Base-by-base conservation (phyloP, 805 yeast genomes). In the Wickerhamiella kurtzmanii region DNA sequence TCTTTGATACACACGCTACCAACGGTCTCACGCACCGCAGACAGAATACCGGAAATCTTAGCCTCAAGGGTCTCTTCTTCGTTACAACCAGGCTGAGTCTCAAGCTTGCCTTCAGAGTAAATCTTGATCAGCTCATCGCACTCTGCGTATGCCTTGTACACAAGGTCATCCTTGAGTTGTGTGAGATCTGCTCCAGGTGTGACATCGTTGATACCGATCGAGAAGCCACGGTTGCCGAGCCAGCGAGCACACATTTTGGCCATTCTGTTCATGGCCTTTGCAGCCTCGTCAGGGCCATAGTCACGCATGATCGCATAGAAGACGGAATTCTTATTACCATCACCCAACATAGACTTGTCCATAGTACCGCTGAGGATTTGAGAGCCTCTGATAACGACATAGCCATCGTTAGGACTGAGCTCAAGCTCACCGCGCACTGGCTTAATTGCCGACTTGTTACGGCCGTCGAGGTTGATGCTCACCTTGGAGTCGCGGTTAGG, bases 61-160 rank as follows among this genome's bases (percentile, higher is more conserved):
- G 97, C 95, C 67, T 92, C 99, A 58, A 94, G 72, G 1, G 99
- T 92, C 63, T 94, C 96, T 58, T 92, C 99, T 65, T 89, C 97
- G 61, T 92, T 82, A 74, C 98, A 92, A 64, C 99, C 99, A 0
- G 99, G 97, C 63, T 92, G 97, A 1, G 97, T 87, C 64, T 92
- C 98, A 55, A 92, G 74, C 61, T 84, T 84, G 4, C 98, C 98
- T 42, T 77, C 69, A 52, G 81, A 79, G 62, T 76, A 86, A 50
- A 75, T 70, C 47, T 74, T 75, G 69, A 94, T 94, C 52, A 92
- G 73, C 56, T 83, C 92, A 61, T 89, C 96, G 74, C 96, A 87
- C 66, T 83, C 82, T 22, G 74, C 73, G 63, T 92, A 92, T 0
- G 98, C 97, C 53, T 71, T 72, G 63, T 88, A 95, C 43, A 92